Percentiles rank a stretch among this genome's conserved stretches.
These are phyloP conservation scores for Termitomyces titanicus DNA, from an alignment of 768 basidiomycete species.

Conservation along the genomic window DNA sequence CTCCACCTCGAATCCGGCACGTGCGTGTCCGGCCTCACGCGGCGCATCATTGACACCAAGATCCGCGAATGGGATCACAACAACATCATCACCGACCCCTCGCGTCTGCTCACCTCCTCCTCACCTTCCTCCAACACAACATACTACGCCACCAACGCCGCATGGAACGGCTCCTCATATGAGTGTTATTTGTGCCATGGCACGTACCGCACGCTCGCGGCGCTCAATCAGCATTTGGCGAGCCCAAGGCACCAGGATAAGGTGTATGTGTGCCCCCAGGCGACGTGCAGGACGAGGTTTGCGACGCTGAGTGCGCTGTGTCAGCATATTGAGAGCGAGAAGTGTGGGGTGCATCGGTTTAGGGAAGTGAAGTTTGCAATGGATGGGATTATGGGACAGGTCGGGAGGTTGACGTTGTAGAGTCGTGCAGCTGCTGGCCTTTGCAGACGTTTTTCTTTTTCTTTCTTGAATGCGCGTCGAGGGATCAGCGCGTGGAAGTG, in stretches of 20 bases:
- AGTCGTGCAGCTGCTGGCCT: not conserved
- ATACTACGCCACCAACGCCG: constrained; percentile 28
- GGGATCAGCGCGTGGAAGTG: too few relatives aligned
- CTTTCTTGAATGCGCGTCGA: too few relatives aligned
- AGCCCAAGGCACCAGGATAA: constrained; percentile 56
- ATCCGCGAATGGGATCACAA: constrained; percentile 40
- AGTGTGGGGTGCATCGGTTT: constrained; percentile 53
- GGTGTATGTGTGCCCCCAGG: constrained; percentile 52
- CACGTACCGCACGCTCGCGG: constrained; percentile 32
- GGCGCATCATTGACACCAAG: constrained; percentile 36
- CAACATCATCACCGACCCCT: constrained; percentile 53
- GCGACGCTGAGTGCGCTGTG: constrained; percentile 53
- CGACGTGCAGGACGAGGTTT: constrained; percentile 40
- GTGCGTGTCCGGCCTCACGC: constrained; percentile 47
- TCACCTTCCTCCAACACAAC: constrained; percentile 1
- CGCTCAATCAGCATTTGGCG: constrained; percentile 59
- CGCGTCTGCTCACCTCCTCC: constrained; percentile 41
- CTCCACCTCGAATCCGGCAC: constrained; percentile 61
- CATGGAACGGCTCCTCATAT: constrained; percentile 47
- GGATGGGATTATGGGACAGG: constrained; percentile 26
- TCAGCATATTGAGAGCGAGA: constrained; percentile 64
- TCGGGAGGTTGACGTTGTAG: constrained; percentile 20
- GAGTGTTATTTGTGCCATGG: constrained; percentile 65
- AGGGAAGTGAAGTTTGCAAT: constrained; percentile 35
- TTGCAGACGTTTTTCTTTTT: not conserved